Evolutionary conservation across 1,284 basidiomycete species (phyloP).

Genomic region (Sporisorium scitamineum): DNA sequence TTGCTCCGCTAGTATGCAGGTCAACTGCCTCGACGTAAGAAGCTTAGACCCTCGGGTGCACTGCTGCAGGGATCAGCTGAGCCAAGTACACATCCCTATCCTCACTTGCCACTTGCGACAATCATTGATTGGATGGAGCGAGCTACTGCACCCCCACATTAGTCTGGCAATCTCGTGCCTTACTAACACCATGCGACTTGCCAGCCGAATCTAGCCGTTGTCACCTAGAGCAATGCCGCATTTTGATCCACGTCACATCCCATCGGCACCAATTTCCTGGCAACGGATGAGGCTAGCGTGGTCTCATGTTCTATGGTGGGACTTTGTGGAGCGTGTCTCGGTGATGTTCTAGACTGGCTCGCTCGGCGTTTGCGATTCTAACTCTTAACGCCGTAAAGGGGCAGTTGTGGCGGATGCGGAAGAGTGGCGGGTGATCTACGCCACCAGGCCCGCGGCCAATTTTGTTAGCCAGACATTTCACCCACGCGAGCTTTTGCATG

Average conservation of each 20-base stretch:
- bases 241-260: neutral
- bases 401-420: neutral
- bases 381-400: neutral
- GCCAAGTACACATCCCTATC: too few relatives aligned
- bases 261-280: neutral
- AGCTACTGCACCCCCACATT: too few relatives aligned
- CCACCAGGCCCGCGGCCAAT: too few relatives aligned
- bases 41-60: neutral
- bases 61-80: neutral
- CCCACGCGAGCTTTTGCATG: constrained; percentile 1
- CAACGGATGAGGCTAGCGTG: neutral
- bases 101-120: neutral
- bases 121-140: too few relatives aligned
- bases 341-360: neutral
- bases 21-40: neutral
- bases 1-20: neutral
- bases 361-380: neutral
- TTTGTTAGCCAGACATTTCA: neutral
- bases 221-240: neutral
- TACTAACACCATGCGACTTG: too few relatives aligned
- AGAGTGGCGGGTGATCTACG: neutral
- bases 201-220: too few relatives aligned
- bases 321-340: neutral
- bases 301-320: neutral
- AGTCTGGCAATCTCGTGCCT: too few relatives aligned